Evolutionary conservation across 2,329 filamentous ascomycete genomes (phyloP).

Genomic region (Neofusicoccum sp.): DNA sequence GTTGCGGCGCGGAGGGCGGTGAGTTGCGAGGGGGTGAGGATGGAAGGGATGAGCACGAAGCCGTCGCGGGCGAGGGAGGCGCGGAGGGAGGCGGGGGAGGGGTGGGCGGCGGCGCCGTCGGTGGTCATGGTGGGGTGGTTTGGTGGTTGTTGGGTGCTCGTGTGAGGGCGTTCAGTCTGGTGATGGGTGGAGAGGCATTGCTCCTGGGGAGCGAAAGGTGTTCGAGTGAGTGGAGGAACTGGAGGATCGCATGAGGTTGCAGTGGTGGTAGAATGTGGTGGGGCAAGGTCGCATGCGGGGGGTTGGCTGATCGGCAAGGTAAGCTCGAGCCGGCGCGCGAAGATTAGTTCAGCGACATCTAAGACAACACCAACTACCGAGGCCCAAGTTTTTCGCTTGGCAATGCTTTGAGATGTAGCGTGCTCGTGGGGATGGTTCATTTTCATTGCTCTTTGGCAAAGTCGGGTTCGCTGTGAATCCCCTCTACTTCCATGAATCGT

Average conservation of each 20-base stretch:
- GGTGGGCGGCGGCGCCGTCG: constrained; percentile 18
- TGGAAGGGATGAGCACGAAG: constrained; percentile 69
- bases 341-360: too few relatives aligned
- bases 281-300: constrained; percentile 13
- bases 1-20: constrained; percentile 60
- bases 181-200: neutral
- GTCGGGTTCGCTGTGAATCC: neutral
- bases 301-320: neutral
- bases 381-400: too few relatives aligned
- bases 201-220: neutral
- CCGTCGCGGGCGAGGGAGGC: constrained; percentile 66
- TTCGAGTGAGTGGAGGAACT: neutral
- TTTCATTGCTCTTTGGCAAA: neutral
- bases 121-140: neutral
- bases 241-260: neutral
- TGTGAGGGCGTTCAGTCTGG: neutral
- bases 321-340: neutral
- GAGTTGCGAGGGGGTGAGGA: constrained; percentile 60
- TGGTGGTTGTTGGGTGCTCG: neutral
- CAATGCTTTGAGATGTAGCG: too few relatives aligned
- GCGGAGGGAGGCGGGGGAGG: constrained; percentile 42
- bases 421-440: too few relatives aligned
- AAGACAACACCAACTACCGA: too few relatives aligned
- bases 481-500: neutral
- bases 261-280: neutral